phyloP scores from a whole-genome alignment of 179 eudicot species.

The Vitellaria paradoxa region DNA sequence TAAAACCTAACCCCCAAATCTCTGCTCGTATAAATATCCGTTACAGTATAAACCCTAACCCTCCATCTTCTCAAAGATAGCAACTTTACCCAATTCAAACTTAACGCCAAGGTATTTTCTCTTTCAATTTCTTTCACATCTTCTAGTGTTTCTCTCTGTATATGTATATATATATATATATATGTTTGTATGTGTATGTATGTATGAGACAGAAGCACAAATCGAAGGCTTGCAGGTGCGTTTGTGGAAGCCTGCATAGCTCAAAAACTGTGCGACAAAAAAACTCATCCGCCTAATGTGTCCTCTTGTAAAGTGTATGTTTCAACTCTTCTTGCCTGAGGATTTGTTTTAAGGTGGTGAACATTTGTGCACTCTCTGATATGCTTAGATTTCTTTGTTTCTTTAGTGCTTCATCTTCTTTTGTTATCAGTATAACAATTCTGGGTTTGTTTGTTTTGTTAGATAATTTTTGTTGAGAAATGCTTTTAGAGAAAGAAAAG shows the following conservation, averaged over 20 bases:
- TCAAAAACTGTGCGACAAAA: conserved; percentile 39
- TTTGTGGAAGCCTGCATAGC: conserved; percentile 29
- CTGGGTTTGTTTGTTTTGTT: background rate
- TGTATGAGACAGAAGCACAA: conserved; percentile 24
- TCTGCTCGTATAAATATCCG: too few species aligned
- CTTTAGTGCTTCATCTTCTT: background rate
- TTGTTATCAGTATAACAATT: too few species aligned
- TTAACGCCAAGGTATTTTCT: too few species aligned
- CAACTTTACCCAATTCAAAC: too few species aligned
- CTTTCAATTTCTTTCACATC: too few species aligned
- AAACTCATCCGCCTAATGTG: background rate
- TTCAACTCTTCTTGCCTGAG: background rate
- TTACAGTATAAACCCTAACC: too few species aligned
- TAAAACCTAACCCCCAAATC: too few species aligned
- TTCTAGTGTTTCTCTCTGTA: too few species aligned
- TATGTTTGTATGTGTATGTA: background rate
- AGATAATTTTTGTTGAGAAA: background rate
- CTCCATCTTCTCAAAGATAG: too few species aligned
- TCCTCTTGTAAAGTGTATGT: background rate
- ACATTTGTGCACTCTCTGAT: background rate
- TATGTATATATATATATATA: background rate
- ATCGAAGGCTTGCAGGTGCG: conserved; percentile 39
- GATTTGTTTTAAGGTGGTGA: conserved; percentile 15
- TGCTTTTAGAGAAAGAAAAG: background rate
- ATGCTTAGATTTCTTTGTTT: background rate